Evolutionary conservation across 495 filamentous ascomycete genomes (phyloP).

Genomic region (Stereocaulon alpinum): DNA sequence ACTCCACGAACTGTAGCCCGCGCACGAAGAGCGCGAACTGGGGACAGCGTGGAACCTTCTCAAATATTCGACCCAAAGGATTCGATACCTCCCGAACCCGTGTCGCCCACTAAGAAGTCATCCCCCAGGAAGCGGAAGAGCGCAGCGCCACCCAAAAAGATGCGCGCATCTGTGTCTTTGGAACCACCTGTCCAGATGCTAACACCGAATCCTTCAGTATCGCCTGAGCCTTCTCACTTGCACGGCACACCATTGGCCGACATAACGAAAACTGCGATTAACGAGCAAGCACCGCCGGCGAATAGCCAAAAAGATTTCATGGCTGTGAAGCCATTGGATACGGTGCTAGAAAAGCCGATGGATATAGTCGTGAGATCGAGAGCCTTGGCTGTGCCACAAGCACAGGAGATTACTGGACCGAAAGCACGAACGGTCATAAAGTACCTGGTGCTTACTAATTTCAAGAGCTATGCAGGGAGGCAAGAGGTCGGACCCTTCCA

Average conservation of each 20-base stretch:
- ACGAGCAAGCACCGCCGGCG: slow-evolving; percentile 39
- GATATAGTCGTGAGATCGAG: slow-evolving; percentile 89
- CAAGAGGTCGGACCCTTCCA: slow-evolving; percentile 97
- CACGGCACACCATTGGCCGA: slow-evolving; percentile 63
- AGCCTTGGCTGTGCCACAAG: slow-evolving; percentile 50
- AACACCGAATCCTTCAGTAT: slow-evolving; percentile 46
- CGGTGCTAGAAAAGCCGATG: slow-evolving; percentile 78
- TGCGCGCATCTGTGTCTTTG: slow-evolving; percentile 34
- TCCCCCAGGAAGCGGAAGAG: slow-evolving; percentile 61
- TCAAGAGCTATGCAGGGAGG: slow-evolving; percentile 94
- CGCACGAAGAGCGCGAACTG: slow-evolving; percentile 26
- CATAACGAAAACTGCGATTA: slow-evolving; percentile 62
- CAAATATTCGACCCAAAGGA: slow-evolving; percentile 50
- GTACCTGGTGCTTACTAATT: slow-evolving; percentile 80
- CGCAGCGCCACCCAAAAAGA: slow-evolving; percentile 47
- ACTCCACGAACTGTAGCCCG: slow-evolving; percentile 30
- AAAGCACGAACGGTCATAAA: slow-evolving; percentile 85
- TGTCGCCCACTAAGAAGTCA: slow-evolving; percentile 53
- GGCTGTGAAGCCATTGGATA: slow-evolving; percentile 62
- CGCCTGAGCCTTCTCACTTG: slow-evolving; percentile 44
- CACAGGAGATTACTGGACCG: slow-evolving; percentile 59
- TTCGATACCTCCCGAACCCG: slow-evolving; percentile 43
- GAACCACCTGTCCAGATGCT: slow-evolving; percentile 39
- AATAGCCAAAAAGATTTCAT: slow-evolving; percentile 41
- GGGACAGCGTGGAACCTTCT: slow-evolving; percentile 46